Conservation (phyloP, 2,329 filamentous ascomycete genomes). For the Colletotrichum sublineola region DNA sequence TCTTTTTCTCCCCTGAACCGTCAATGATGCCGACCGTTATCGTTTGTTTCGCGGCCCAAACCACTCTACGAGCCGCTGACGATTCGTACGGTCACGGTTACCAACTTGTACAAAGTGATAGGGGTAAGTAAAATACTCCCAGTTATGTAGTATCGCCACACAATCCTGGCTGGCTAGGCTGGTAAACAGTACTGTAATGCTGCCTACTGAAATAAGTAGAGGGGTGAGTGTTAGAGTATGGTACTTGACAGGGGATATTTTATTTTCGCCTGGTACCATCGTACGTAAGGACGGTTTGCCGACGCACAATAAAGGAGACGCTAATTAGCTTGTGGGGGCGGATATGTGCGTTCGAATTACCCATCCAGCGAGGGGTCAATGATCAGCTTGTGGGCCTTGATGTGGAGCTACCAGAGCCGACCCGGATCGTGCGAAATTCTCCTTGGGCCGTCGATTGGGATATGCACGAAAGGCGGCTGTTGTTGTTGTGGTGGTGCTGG, state of each 20-base stretch:
- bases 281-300: conserved; percentile 26
- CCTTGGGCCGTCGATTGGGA: conserved; percentile 1
- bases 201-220: too few relatives aligned
- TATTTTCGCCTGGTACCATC: too few relatives aligned
- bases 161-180: too few relatives aligned
- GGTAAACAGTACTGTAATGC: too few relatives aligned
- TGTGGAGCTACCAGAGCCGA: conserved; percentile 13
- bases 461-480: background rate
- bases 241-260: too few relatives aligned
- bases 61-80: background rate
- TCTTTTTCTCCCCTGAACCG: background rate
- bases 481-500: background rate
- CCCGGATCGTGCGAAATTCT: conserved; percentile 19
- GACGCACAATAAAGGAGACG: conserved; percentile 39
- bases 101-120: too few relatives aligned
- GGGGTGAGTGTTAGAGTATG: too few relatives aligned
- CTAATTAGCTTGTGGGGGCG: conserved; percentile 41
- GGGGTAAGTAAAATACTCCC: too few relatives aligned
- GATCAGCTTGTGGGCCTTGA: conserved; percentile 17
- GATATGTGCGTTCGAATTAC: conserved; percentile 41
- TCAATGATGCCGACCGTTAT: background rate
- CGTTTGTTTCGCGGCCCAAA: background rate
- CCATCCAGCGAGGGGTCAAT: conserved; percentile 32
- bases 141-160: too few relatives aligned
- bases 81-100: conserved; percentile 5